A percentile compares a stretch with the other conserved stretches of the same genome.
Evolutionary conservation across 2,329 filamentous ascomycete species (phyloP).

Genomic region (Pseudogymnoascus sp.): DNA sequence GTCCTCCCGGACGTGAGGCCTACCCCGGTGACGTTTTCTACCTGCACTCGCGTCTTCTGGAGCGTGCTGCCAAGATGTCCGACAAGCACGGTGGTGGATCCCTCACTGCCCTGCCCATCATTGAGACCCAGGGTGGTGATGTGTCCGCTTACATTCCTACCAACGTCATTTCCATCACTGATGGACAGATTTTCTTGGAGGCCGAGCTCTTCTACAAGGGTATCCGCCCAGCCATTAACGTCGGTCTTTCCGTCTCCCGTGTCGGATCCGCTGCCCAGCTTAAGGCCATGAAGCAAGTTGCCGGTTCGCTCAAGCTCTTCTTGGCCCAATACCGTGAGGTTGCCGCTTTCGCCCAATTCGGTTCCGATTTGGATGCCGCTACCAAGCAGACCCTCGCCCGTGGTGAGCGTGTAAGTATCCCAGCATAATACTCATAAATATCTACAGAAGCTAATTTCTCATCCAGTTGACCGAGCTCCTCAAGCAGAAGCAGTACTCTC

Average conservation of each 20-base stretch:
- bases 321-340: conserved; percentile 99
- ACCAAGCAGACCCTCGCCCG: conserved; percentile 97
- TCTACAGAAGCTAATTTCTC: conserved; percentile 15
- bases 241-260: conserved; percentile 99
- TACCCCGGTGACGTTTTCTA: conserved; percentile 99
- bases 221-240: conserved; percentile 99
- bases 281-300: conserved; percentile 99
- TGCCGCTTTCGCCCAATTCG: conserved; percentile 98
- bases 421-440: conserved; percentile 17
- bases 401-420: conserved; percentile 81
- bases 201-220: conserved; percentile 99
- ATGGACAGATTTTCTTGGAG: conserved; percentile 99
- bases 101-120: conserved; percentile 91
- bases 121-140: conserved; percentile 99
- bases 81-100: conserved; percentile 90
- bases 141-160: conserved; percentile 99
- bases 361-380: conserved; percentile 96
- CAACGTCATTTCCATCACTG: conserved; percentile 99
- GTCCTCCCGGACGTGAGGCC: conserved; percentile 96
- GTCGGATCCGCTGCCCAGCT: conserved; percentile 99
- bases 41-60: conserved; percentile 96
- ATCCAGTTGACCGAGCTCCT: conserved; percentile 80
- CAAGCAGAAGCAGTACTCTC: conserved; percentile 99
- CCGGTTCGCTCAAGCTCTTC: conserved; percentile 99
- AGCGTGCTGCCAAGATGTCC: conserved; percentile 99